These are phyloP conservation scores for Macrolepiota fuliginosa DNA, from an alignment of 768 basidiomycete species.

Conservation along the genomic window DNA sequence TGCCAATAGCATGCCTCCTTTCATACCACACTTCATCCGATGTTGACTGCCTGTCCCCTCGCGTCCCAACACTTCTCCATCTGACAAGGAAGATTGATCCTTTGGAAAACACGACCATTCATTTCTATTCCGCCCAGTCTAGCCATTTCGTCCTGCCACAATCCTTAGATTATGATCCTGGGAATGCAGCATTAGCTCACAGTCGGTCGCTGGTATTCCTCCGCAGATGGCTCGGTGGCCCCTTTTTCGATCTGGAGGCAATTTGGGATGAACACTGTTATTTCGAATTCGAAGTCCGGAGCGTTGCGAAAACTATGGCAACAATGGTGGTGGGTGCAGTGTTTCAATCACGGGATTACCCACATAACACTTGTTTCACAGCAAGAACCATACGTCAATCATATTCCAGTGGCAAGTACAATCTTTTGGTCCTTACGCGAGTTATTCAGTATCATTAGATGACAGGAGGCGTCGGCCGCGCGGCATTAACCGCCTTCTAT, in stretches of 20 bases:
- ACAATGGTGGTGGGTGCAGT: conserved; percentile 47
- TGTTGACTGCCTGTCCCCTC: conserved; percentile 9
- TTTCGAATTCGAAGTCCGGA: conserved; percentile 50
- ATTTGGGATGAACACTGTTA: conserved; percentile 60
- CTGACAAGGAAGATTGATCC: conserved; percentile 21
- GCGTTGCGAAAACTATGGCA: conserved; percentile 52
- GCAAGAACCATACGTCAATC: conserved; percentile 61
- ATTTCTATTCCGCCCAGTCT: conserved; percentile 31
- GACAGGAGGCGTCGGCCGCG: conserved; percentile 54
- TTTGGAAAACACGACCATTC: conserved; percentile 19
- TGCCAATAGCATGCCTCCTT: conserved; percentile 31
- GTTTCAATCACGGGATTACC: neutral
- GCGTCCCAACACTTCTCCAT: conserved; percentile 37
- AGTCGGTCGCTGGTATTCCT: conserved; percentile 45
- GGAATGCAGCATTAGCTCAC: conserved; percentile 42
- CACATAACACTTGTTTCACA: conserved; percentile 15
- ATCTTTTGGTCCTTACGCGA: neutral
- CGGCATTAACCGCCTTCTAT: conserved; percentile 50
- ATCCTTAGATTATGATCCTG: conserved; percentile 35
- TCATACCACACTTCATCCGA: conserved; percentile 31
- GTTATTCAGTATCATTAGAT: conserved; percentile 29
- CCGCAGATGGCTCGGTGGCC: conserved; percentile 44
- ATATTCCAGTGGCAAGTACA: conserved; percentile 47
- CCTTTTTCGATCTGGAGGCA: conserved; percentile 54
- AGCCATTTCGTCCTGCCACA: conserved; percentile 44